Evolutionary conservation across 306 rosid genomes (phyloP).

Genomic region (Amphicarpaea edgeworthii): DNA sequence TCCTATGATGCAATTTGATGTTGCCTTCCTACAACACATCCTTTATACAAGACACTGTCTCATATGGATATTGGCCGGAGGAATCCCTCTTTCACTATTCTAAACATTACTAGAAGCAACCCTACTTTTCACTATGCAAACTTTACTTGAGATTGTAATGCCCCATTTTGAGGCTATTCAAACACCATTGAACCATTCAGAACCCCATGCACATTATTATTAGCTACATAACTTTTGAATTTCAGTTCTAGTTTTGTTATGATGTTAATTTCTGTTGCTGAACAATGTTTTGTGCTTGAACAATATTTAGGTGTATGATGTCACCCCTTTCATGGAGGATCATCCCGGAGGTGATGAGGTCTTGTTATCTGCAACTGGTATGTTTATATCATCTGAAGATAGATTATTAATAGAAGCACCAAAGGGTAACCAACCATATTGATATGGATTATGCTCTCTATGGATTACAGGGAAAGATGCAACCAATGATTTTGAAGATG

Average conservation of each 20-base stretch:
- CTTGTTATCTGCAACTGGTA: constrained; percentile 85
- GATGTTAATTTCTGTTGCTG: constrained; percentile 9
- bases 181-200: constrained; percentile 5
- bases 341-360: constrained; percentile 99
- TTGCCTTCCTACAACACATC: constrained; percentile 7
- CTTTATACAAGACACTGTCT: not conserved
- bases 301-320: constrained; percentile 76
- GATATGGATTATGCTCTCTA: constrained; percentile 1
- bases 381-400: constrained; percentile 37
- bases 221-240: constrained; percentile 35
- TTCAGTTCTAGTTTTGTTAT: not conserved
- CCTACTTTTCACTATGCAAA: too few relatives aligned
- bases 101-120: not conserved
- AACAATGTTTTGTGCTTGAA: constrained; percentile 34
- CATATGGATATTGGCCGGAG: constrained; percentile 9
- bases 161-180: constrained; percentile 14
- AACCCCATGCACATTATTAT: not conserved
- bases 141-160: not conserved
- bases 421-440: constrained; percentile 5
- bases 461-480: constrained; percentile 86
- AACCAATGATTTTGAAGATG: constrained; percentile 92
- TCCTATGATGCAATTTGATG: constrained; percentile 16
- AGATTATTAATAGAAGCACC: not conserved
- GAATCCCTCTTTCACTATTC: constrained; percentile 20
- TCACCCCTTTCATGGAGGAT: constrained; percentile 93